A percentile compares a stretch with the other conserved stretches of the same genome.
These are phyloP conservation scores for Haematococcus lacustris DNA, from an alignment of 139 green algal genomes.

Conservation along the genomic window DNA sequence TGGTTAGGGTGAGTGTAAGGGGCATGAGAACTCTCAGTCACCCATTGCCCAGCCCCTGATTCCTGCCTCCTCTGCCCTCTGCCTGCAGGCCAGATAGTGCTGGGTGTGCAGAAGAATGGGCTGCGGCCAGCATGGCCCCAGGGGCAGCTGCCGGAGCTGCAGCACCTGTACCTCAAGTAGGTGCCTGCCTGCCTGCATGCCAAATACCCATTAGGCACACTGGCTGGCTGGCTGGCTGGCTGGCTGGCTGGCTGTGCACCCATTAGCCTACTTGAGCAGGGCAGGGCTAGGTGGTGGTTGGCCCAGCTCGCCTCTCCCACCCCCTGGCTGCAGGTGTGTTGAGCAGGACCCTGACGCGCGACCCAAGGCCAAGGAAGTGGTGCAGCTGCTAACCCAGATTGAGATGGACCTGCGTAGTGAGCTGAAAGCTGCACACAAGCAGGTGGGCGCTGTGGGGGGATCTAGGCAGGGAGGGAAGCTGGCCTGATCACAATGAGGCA, in stretches of 20 bases:
- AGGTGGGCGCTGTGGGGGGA: neutral
- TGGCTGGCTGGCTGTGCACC: no score
- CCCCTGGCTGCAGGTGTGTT: conserved; percentile 10
- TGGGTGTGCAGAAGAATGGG: conserved; percentile 11
- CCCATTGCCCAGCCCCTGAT: no score
- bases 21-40: no score
- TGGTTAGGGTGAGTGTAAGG: no score
- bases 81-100: conserved; percentile 13
- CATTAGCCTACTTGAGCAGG: no score
- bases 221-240: no score
- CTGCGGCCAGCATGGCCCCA: conserved; percentile 5
- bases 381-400: conserved; percentile 13
- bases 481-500: neutral
- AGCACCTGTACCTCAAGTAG: conserved; percentile 10
- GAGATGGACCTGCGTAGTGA: conserved; percentile 11
- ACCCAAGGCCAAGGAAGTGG: conserved; percentile 14
- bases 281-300: no score
- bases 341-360: conserved; percentile 6
- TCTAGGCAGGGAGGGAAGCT: neutral
- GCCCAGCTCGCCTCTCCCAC: no score
- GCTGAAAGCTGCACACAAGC: conserved; percentile 8
- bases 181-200: neutral
- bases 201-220: no score
- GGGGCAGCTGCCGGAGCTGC: conserved; percentile 7
- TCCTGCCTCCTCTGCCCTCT: no score